Evolutionary conservation across 2,329 filamentous ascomycete genomes (phyloP).

Genomic region (Trichoderma aggressivum): DNA sequence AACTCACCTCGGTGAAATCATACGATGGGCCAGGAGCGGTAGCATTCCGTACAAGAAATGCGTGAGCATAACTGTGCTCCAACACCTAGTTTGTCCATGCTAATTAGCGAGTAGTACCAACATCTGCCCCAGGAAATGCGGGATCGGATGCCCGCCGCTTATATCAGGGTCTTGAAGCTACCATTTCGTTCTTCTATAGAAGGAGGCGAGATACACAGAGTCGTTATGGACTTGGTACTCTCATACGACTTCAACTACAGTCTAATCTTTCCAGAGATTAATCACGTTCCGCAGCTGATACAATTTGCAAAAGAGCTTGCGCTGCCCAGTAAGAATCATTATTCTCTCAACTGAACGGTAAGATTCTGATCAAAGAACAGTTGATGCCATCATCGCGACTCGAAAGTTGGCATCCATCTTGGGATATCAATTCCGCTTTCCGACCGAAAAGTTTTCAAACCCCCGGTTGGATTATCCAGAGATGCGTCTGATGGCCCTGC

Average conservation of each 20-base stretch:
- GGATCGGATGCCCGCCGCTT: conserved; percentile 59
- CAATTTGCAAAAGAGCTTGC: conserved; percentile 68
- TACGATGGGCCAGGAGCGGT: conserved; percentile 62
- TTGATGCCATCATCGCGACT: conserved; percentile 46
- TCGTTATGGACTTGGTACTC: conserved; percentile 58
- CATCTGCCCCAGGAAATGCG: conserved; percentile 62
- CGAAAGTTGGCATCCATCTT: conserved; percentile 47
- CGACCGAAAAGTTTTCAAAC: conserved; percentile 42
- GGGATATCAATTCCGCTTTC: conserved; percentile 53
- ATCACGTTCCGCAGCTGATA: conserved; percentile 64
- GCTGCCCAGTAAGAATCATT: conserved; percentile 60
- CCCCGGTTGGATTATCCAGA: conserved; percentile 66
- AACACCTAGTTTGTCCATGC: not conserved
- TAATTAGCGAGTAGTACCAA: conserved; percentile 42
- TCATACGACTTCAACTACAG: conserved; percentile 66
- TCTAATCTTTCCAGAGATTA: conserved; percentile 70
- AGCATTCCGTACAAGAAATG: conserved; percentile 71
- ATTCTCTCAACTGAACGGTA: not conserved
- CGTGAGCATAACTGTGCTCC: conserved; percentile 39
- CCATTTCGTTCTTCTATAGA: conserved; percentile 40
- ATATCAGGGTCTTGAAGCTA: conserved; percentile 57
- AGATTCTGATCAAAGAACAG: conserved; percentile 40
- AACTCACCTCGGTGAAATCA: conserved; percentile 69
- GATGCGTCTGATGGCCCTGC: conserved; percentile 63
- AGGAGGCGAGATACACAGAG: conserved; percentile 60